Evolutionary conservation across 2,329 filamentous ascomycete species (phyloP), one percentile per base, ranked within the genome.

Genomic region (Paracamarosporium sp.): DNA sequence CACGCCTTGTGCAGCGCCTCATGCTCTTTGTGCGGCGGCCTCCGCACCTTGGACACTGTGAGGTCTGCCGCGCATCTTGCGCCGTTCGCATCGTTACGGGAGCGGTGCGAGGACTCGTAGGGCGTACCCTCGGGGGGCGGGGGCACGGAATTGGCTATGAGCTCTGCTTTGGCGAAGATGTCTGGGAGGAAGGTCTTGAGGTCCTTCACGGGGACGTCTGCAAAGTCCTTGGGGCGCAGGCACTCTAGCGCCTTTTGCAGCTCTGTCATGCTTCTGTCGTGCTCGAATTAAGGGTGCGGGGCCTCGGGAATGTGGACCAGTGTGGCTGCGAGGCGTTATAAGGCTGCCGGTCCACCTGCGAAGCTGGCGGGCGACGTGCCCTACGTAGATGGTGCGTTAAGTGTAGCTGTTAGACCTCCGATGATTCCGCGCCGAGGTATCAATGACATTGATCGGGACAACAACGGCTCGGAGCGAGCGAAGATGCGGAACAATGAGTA

Each of bases 101-200:
- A 81, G 38, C 87, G 86, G 11, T 82, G 76, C 5, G 83, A 62
- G 74, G 81, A 56, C 66, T 75, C 57, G 73, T 80, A 71, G 71
- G 76, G 63, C 64, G 72, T 68, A 79, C 80, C 72, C 76, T 78
- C 78, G 7, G 83, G 76, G 3, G 83, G 77, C 11, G 82, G 82
- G 3, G 92, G 92, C 1, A 96, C 85, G 5, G 92, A 94, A 69
- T 93, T 90, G 66, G 90, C 81, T 55, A 96, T 85, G 17, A 89
- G 80, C 68, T 92, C 89, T 20, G 87, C 87, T 59, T 90, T 75
- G n/a, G 75, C 58, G 65, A 83, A 79, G 50, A 76, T 71, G 4
- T 76, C 66, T 33, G 70, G 65, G 44, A 83, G 68, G 63, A 77
- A 83, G 35, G 63, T 55, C 9, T 70, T 51, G 27, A 83, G 78